These are phyloP conservation scores for Cercospora sp. DNA, from an alignment of 2,329 filamentous ascomycete species.

Conservation along the genomic window DNA sequence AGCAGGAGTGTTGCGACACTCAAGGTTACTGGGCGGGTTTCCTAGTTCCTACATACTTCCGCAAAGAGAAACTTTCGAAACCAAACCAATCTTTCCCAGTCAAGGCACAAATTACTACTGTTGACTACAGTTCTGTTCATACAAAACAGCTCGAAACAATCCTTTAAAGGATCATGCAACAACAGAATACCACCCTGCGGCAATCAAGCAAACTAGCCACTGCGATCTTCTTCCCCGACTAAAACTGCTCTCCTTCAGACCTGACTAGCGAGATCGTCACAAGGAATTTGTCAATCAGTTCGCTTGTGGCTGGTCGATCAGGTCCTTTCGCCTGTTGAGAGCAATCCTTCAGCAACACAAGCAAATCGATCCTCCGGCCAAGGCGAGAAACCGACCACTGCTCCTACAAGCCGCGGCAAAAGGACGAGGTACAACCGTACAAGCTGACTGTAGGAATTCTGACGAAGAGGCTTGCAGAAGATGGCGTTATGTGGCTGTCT, in stretches of 20 bases:
- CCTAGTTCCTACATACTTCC: slow-evolving; percentile 1
- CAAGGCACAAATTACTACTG: too few relatives aligned
- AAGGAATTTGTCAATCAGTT: neutral
- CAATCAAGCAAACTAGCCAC: neutral
- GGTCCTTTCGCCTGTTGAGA: neutral
- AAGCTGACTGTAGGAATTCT: neutral
- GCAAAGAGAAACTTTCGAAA: neutral
- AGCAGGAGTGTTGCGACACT: slow-evolving; percentile 1
- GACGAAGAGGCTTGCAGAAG: neutral
- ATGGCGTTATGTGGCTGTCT: neutral
- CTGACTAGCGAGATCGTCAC: neutral
- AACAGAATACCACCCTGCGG: neutral
- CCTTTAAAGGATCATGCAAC: neutral
- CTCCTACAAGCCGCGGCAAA: neutral
- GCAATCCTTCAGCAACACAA: neutral
- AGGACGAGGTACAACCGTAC: neutral
- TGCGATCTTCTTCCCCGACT: neutral
- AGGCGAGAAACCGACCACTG: neutral
- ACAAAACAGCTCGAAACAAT: neutral
- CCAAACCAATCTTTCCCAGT: neutral
- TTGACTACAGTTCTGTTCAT: neutral
- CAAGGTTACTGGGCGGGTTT: slow-evolving; percentile 1
- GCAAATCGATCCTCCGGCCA: neutral
- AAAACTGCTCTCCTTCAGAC: neutral
- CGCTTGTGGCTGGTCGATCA: neutral